Evolutionary conservation across 352 stramenopile species (phyloP).

Genomic region (Pythium brassicae): DNA sequence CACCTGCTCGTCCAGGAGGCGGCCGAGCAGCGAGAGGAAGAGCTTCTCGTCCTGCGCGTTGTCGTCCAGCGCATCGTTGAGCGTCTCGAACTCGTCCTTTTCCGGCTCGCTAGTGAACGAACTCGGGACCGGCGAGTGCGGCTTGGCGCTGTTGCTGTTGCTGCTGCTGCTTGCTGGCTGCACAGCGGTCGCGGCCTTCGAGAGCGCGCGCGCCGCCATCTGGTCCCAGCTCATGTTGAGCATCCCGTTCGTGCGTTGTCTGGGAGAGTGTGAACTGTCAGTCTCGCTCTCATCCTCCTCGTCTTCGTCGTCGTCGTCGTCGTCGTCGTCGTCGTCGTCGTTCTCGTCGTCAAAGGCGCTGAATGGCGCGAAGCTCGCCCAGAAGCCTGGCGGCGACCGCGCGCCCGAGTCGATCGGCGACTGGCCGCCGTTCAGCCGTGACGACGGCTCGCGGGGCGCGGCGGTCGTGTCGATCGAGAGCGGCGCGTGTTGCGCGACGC

Average conservation of each 20-base stretch:
- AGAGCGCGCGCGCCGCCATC: slow-evolving; percentile 51
- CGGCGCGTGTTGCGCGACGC: slow-evolving; percentile 28
- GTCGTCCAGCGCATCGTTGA: slow-evolving; percentile 61
- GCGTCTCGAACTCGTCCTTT: slow-evolving; percentile 72
- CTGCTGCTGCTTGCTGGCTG: neutral
- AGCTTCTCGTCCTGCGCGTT: slow-evolving; percentile 68
- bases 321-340: slow-evolving; percentile 33
- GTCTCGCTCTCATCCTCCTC: slow-evolving; percentile 1
- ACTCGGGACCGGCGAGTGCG: slow-evolving; percentile 9
- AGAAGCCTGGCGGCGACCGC: slow-evolving; percentile 69
- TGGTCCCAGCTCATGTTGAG: slow-evolving; percentile 37
- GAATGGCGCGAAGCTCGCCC: slow-evolving; percentile 71
- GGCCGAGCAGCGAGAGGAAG: slow-evolving; percentile 58
- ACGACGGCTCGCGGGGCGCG: slow-evolving; percentile 15
- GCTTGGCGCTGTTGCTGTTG: neutral
- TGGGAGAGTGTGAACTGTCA: slow-evolving; percentile 2
- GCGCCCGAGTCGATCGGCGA: slow-evolving; percentile 41
- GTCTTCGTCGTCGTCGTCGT: neutral
- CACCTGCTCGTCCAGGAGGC: slow-evolving; percentile 66
- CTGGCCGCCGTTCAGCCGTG: neutral
- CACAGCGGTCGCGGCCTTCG: slow-evolving; percentile 26
- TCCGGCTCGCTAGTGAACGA: slow-evolving; percentile 38
- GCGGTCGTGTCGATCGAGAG: slow-evolving; percentile 52
- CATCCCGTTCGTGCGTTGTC: neutral
- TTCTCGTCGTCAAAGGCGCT: slow-evolving; percentile 50